Base-by-base conservation (phyloP, 352 stramenopile species). In the Blastocystis sp. region DNA sequence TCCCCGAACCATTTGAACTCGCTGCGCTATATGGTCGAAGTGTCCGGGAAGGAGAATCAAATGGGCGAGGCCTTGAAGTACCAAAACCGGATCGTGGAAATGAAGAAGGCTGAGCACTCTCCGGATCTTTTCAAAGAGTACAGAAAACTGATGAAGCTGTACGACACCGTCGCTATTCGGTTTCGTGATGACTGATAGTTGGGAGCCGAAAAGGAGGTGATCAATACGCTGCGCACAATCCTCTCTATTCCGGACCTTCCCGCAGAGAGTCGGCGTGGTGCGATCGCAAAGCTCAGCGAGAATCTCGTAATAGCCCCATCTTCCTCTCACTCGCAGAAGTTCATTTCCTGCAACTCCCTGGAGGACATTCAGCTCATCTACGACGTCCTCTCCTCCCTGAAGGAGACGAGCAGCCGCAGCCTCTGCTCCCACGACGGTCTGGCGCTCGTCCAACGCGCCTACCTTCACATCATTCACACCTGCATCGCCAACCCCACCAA, bases 101-200 rank as follows among this genome's bases (percentile, higher is more conserved):
- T 59, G 66, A 17, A 56, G 7, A 48, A 76, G 38, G n/a, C 10
- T 4, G 66, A 76, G 14, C 1, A 41, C 40, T 52, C 66, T 56
- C 38, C 66, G 21, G 66, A 76, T 11, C 3, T 76, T 17, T 23
- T 76, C 38, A 9, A 45, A 11, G 66, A 76, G n/a, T 76, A 76
- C 38, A 76, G 52, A n/a, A 76, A 76, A 38, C 48, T 76, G 38
- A 1, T 76, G 19, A 76, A 76, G 28, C 14, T 76, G 1, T 76
- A 59, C 28, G 38, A 48, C 52, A 17, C 66, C 3, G 66, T 76
- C 48, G 14, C 19, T 14, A 14, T 23, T 17, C 10, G 4, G 21
- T 23, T 5, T n/a, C 41, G 4, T 23, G 2, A 0, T 56, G 5
- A 76, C 21, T 2, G 4, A 21, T 48, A 76, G 66, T 4, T 59